Conservation (phyloP, 108 stramenopile genomes). For the Epithemia pelagica region DNA sequence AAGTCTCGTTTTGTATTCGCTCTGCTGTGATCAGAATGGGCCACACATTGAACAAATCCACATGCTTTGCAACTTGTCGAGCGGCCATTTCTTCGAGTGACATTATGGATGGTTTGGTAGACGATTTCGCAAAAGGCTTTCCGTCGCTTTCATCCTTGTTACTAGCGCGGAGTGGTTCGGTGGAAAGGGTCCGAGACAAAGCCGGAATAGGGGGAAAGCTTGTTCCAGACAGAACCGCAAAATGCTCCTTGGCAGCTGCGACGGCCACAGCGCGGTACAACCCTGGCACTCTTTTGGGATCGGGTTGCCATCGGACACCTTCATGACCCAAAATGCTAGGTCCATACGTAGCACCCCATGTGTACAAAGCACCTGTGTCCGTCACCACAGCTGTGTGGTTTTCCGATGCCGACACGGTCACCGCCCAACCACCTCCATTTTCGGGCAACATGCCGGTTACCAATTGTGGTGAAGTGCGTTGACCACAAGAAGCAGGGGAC, state of each 20-base stretch:
- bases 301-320: slow-evolving; percentile 66
- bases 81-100: slow-evolving; percentile 52
- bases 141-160: background rate
- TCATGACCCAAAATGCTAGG: slow-evolving; percentile 69
- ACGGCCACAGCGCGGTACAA: slow-evolving; percentile 71
- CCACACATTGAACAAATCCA: slow-evolving; percentile 75
- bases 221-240: slow-evolving; percentile 64
- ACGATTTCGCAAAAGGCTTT: background rate
- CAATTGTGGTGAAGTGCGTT: slow-evolving; percentile 35
- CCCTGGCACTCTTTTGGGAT: slow-evolving; percentile 62
- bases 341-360: slow-evolving; percentile 65
- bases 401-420: slow-evolving; percentile 70
- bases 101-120: background rate
- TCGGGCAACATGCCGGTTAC: slow-evolving; percentile 75
- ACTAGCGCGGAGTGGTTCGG: background rate
- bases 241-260: slow-evolving; percentile 76
- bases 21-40: slow-evolving; percentile 59
- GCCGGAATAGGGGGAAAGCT: slow-evolving; percentile 51
- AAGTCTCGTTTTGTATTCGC: slow-evolving; percentile 25
- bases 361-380: slow-evolving; percentile 62
- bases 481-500: background rate
- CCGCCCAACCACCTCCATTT: slow-evolving; percentile 72
- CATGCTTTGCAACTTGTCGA: slow-evolving; percentile 41
- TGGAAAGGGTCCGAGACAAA: background rate
- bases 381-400: slow-evolving; percentile 74